Base-by-base conservation (phyloP, 352 stramenopile genomes). In the Globisporangium takayamanum region DNA sequence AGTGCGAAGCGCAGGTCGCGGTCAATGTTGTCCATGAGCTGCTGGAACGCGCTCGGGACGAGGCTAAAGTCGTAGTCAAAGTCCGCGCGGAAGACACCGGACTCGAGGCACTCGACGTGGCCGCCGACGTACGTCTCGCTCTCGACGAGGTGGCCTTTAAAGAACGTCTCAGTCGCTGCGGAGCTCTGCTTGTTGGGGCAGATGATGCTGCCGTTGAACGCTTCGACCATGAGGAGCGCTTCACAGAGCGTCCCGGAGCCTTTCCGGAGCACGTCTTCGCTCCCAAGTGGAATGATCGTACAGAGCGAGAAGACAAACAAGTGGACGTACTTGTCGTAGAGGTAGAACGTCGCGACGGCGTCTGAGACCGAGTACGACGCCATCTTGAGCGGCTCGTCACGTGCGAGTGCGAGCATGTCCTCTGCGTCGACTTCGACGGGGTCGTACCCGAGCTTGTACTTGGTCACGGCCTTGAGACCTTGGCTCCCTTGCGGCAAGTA, bases 311-410 rank as follows among this genome's bases (percentile, higher is more conserved):
- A 99, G 54, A 99, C 98, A 70, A 99, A 99, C 57, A 99, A 70
- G 67, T 99, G 96, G 33, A 99, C 97, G 64, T 99, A 99, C 64
- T 98, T 98, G 62, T 98, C 95, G 72, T 99, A 99, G 16, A 99
- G 73, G 72, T 99, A 99, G 70, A 99, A 99, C 0, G 97, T 99
- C 1, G 97, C 97, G 12, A 99, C 96, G n/a, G 97, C 97, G 79
- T 99, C 97, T 18, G 96, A 99, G n/a, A 99, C 97, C 18, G 95
- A 99, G 77, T 99, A 99, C 22, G 92, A 97, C 1, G 97, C 97
- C 97, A 99, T 99, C 60, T 98, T 92, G 22, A 94, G 74, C 11
- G 97, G 97, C 48, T 97, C 72, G 67, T 99, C 94, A 45, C 85
- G 82, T 4, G 97, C 97, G 57, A 98, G 88, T 2, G 81, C 74